Percentiles rank a stretch among this genome's conserved stretches.
Evolutionary conservation across 345 rosid genomes (phyloP).

Genomic region (Boechera divaricarpa): DNA sequence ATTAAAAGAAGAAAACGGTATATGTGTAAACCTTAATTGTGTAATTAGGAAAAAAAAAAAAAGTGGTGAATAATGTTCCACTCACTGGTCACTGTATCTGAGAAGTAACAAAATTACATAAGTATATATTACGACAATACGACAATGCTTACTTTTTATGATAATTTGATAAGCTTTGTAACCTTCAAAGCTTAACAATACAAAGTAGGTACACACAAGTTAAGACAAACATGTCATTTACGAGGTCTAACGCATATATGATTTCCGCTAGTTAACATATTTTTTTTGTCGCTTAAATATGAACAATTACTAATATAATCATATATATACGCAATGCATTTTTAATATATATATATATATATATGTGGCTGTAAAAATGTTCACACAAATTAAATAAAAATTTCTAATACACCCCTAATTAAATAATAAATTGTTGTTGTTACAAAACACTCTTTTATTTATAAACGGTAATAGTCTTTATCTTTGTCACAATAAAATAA

Average conservation of each 20-base stretch:
- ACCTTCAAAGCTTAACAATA: conserved; percentile 27
- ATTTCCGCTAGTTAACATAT: background rate
- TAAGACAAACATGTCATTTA: conserved; percentile 29
- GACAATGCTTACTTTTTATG: too few relatives aligned
- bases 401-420: too few relatives aligned
- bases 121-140: too few relatives aligned
- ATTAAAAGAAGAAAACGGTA: background rate
- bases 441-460: too few relatives aligned
- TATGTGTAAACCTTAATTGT: background rate
- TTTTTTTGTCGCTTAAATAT: background rate
- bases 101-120: too few relatives aligned
- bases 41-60: background rate
- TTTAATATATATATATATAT: background rate
- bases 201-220: conserved; percentile 22
- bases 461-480: too few relatives aligned
- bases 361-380: background rate
- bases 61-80: too few relatives aligned
- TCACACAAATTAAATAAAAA: background rate
- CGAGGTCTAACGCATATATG: conserved; percentile 12
- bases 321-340: too few relatives aligned
- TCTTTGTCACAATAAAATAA: too few relatives aligned
- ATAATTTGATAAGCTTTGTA: too few relatives aligned
- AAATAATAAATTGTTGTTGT: background rate
- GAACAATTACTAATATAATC: background rate
- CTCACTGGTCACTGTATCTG: too few relatives aligned